Conservation (phyloP, 352 stramenopile genomes). For the Blastocystis sp. region DNA sequence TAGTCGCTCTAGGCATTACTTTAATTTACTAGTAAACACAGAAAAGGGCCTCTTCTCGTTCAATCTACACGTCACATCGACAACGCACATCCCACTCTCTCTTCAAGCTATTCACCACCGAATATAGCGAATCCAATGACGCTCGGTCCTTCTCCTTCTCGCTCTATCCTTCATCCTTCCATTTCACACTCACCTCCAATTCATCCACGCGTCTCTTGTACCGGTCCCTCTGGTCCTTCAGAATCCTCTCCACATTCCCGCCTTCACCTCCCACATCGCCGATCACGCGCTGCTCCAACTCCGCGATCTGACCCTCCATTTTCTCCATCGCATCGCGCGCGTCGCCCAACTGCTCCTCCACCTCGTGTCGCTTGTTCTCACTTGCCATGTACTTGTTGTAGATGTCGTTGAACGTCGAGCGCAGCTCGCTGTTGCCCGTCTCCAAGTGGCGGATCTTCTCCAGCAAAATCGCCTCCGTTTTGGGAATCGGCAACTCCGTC, state of each 20-base stretch:
- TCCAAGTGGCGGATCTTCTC: conserved; percentile 45
- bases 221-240: conserved; percentile 50
- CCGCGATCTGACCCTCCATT: conserved; percentile 20
- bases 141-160: conserved; percentile 3
- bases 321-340: not conserved
- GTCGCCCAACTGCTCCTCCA: conserved; percentile 30
- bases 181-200: conserved; percentile 13
- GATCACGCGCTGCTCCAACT: conserved; percentile 48
- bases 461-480: conserved; percentile 14
- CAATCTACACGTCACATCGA: conserved; percentile 11
- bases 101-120: conserved; percentile 24
- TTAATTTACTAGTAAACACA: not conserved
- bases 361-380: conserved; percentile 46
- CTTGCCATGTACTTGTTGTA: conserved; percentile 67
- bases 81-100: not conserved
- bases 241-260: conserved; percentile 47
- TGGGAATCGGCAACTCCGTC: conserved; percentile 9
- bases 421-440: conserved; percentile 51
- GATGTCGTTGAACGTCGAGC: conserved; percentile 51
- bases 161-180: not conserved
- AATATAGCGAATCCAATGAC: conserved; percentile 45
- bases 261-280: not conserved
- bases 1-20: not conserved
- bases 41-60: not conserved
- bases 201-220: conserved; percentile 65